Evolutionary conservation across 345 rosid species (phyloP), one percentile per base, ranked within the genome.

Genomic region (Rhodamnia argentea): DNA sequence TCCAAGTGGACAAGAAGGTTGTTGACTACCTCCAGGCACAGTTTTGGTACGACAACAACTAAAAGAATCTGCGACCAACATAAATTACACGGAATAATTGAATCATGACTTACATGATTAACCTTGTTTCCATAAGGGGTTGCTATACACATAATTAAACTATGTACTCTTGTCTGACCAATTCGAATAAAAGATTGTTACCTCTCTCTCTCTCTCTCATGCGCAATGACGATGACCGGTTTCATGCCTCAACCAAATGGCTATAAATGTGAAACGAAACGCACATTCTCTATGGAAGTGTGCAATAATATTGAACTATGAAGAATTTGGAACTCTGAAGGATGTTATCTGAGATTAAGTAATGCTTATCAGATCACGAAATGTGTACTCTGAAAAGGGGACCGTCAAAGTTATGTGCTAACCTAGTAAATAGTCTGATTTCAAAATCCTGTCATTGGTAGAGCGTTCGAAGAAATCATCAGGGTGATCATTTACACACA

Each of bases 31-130:
- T n/a, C n/a, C 89, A 85, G 59, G 47, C 60, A 0, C 85, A 85
- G 78, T 87, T 87, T 58, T 87, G 83, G 86, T 83, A 40, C 0
- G 88, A 87, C 83, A 87, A 87, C 88, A 87, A 87, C 58, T 82
- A 82, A 52, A 27, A n/a, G 40, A 13, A 60, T 60, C 16, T 13
- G 27, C 27, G 40, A 60, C 10, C 37, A 13, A 27, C 37, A 27
- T 14, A 60, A 60, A 5, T 13, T 60, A 16, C 74, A 3, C 27
- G 32, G 37, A 60, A 27, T 27, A 60, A 60, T 60, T 60, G 37
- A 60, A 27, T 60, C 52, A 50, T 10, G 52, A 50, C 52, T 50
- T 60, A 60, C 18, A 60, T 27, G 4, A 60, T 27, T 27, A 60
- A n/a, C n/a, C n/a, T n/a, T n/a, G n/a, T n/a, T n/a, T n/a, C n/a